Evolutionary conservation across 495 filamentous ascomycete genomes (phyloP).

Genomic region (Xylaria intraflava): DNA sequence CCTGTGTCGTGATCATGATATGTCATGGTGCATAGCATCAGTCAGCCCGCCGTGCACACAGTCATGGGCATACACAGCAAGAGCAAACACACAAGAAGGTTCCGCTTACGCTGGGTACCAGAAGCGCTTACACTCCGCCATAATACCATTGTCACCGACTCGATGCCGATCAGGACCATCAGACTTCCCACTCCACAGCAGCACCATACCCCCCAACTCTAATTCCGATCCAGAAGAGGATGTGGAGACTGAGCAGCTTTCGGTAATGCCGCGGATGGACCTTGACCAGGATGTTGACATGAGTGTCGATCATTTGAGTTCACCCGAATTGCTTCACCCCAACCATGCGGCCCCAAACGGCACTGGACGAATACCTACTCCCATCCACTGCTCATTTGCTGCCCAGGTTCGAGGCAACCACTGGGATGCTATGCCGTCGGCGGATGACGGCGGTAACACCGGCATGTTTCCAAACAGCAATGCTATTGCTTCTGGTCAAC

Average conservation of each 20-base stretch:
- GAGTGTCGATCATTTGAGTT: constrained; percentile 28
- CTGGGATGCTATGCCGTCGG: constrained; percentile 25
- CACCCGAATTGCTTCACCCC: constrained; percentile 26
- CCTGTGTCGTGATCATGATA: background rate
- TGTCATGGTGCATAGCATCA: background rate
- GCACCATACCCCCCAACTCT: constrained; percentile 31
- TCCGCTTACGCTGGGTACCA: constrained; percentile 11
- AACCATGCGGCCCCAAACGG: constrained; percentile 23
- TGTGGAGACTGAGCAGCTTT: constrained; percentile 17
- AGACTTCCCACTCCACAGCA: constrained; percentile 26
- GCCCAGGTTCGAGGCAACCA: constrained; percentile 39
- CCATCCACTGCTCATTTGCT: constrained; percentile 45
- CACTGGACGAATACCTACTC: constrained; percentile 45
- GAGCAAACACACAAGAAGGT: background rate
- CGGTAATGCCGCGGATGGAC: constrained; percentile 14
- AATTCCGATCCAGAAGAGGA: constrained; percentile 34
- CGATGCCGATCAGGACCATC: constrained; percentile 32
- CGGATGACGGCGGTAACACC: background rate
- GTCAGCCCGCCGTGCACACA: background rate
- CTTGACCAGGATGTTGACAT: constrained; percentile 52
- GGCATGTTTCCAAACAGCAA: constrained; percentile 29
- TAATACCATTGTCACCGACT: constrained; percentile 35
- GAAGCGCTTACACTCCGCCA: constrained; percentile 45
- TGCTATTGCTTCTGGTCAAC: constrained; percentile 16
- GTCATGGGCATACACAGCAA: no score